Conservation (phyloP, 1,284 basidiomycete species). For the Pseudozyma thailandica region DNA sequence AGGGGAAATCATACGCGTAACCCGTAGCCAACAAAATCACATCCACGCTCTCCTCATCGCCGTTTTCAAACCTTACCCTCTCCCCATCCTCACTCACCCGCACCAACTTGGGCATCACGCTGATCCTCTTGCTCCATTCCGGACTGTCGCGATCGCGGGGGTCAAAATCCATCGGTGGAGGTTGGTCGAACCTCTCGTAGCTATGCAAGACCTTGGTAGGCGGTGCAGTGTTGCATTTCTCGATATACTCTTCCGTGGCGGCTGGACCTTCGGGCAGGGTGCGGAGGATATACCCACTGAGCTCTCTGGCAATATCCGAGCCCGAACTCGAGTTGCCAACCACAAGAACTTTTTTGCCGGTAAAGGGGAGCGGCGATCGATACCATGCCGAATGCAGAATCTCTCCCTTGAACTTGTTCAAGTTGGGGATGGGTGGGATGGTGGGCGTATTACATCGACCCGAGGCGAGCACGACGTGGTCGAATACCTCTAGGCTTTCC, state of each 20-base stretch:
- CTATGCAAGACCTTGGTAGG: slow-evolving; percentile 41
- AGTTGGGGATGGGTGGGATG: slow-evolving; percentile 69
- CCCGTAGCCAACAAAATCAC: slow-evolving; percentile 66
- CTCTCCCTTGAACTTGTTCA: slow-evolving; percentile 68
- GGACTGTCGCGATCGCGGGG: slow-evolving; percentile 49
- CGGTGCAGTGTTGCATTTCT: not conserved
- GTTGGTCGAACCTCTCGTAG: slow-evolving; percentile 46
- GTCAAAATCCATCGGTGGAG: slow-evolving; percentile 63
- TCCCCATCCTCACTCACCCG: slow-evolving; percentile 18
- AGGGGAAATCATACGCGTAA: slow-evolving; percentile 56
- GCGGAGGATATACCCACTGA: slow-evolving; percentile 61
- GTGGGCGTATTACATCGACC: slow-evolving; percentile 71
- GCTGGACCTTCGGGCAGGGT: slow-evolving; percentile 28
- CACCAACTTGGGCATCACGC: slow-evolving; percentile 52
- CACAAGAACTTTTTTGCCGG: slow-evolving; percentile 70
- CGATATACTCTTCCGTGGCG: slow-evolving; percentile 24
- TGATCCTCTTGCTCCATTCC: slow-evolving; percentile 56
- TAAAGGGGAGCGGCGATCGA: slow-evolving; percentile 65
- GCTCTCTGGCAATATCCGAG: slow-evolving; percentile 71
- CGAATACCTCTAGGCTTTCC: slow-evolving; percentile 24
- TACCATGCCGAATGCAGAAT: slow-evolving; percentile 71
- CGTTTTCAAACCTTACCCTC: slow-evolving; percentile 32
- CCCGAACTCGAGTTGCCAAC: slow-evolving; percentile 72
- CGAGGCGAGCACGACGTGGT: slow-evolving; percentile 67
- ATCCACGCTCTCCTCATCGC: slow-evolving; percentile 38